A percentile compares a stretch with the other conserved stretches of the same genome.
phyloP scores from a whole-genome alignment of 1,139 yeast genomes.

The Blastobotrys aristatus region DNA sequence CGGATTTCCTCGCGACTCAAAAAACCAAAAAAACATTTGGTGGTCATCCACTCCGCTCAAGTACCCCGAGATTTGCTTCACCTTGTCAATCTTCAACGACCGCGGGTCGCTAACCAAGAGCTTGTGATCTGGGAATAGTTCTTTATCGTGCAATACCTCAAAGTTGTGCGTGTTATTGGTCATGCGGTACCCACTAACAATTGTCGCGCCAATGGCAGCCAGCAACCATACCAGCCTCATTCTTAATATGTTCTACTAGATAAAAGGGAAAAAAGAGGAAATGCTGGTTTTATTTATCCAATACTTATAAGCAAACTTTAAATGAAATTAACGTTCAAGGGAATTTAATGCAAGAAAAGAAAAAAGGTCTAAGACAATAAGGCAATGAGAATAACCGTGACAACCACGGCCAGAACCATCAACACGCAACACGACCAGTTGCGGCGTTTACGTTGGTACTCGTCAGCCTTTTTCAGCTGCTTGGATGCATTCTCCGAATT shows the following conservation, averaged over 20 bases:
- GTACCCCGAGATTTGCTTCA: conserved; percentile 60
- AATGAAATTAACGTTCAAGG: not conserved
- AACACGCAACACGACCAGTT: conserved; percentile 70
- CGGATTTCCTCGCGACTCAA: conserved; percentile 66
- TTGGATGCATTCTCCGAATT: conserved; percentile 67
- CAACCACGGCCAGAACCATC: conserved; percentile 43
- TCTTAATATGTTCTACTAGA: too few relatives aligned
- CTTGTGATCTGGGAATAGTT: conserved; percentile 24
- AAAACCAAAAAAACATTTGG: conserved; percentile 78
- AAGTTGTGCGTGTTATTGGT: not conserved
- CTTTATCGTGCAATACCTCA: not conserved
- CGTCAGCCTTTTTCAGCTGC: conserved; percentile 68
- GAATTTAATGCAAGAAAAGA: not conserved
- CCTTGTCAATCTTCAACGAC: conserved; percentile 32
- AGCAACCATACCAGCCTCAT: too few relatives aligned
- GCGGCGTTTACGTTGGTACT: conserved; percentile 62
- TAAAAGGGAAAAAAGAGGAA: too few relatives aligned
- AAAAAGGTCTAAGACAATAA: conserved; percentile 19
- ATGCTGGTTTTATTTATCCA: not conserved
- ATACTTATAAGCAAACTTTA: too few relatives aligned
- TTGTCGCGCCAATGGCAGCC: too few relatives aligned
- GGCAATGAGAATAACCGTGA: conserved; percentile 42
- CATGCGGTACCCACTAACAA: not conserved
- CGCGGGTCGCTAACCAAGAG: conserved; percentile 28
- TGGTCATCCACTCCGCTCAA: conserved; percentile 72